Evolutionary conservation across 2,329 filamentous ascomycete species (phyloP).

Genomic region (Hypoxylon sp.): DNA sequence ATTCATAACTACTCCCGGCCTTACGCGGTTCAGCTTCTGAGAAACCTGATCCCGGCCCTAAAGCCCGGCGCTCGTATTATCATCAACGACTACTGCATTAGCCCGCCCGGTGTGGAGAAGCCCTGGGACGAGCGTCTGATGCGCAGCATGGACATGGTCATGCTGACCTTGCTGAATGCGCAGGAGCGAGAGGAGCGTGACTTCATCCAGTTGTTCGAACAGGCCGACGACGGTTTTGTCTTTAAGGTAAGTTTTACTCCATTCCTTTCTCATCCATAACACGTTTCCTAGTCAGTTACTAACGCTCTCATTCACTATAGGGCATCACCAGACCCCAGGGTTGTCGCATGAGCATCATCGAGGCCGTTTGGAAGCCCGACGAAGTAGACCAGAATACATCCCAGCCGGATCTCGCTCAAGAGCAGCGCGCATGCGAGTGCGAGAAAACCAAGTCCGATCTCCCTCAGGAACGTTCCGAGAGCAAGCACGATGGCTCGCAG

Average conservation of each 20-base stretch:
- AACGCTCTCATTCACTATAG: conserved; percentile 41
- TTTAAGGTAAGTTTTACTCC: conserved; percentile 54
- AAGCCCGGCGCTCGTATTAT: conserved; percentile 55
- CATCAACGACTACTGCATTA: conserved; percentile 55
- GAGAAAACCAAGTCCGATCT: too few species aligned
- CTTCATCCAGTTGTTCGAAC: conserved; percentile 59
- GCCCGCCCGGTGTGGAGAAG: conserved; percentile 54
- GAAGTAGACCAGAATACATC: conserved; percentile 8
- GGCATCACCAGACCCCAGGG: conserved; percentile 56
- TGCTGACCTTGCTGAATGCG: conserved; percentile 64
- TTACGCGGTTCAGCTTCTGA: conserved; percentile 52
- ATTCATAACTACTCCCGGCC: conserved; percentile 62
- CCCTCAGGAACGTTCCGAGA: too few species aligned
- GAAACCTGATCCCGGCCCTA: conserved; percentile 55
- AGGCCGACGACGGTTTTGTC: conserved; percentile 57
- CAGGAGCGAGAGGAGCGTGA: conserved; percentile 62
- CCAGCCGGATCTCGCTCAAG: conserved; percentile 6
- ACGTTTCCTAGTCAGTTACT: neutral
- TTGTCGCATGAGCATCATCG: conserved; percentile 62
- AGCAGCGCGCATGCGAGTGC: neutral
- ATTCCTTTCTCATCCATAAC: neutral
- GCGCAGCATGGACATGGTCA: conserved; percentile 63
- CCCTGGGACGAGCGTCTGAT: conserved; percentile 62
- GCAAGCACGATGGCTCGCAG: too few species aligned
- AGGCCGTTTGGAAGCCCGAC: conserved; percentile 60